phyloP scores from a whole-genome alignment of 441 rosid species.

The Aleurites moluccanus region DNA sequence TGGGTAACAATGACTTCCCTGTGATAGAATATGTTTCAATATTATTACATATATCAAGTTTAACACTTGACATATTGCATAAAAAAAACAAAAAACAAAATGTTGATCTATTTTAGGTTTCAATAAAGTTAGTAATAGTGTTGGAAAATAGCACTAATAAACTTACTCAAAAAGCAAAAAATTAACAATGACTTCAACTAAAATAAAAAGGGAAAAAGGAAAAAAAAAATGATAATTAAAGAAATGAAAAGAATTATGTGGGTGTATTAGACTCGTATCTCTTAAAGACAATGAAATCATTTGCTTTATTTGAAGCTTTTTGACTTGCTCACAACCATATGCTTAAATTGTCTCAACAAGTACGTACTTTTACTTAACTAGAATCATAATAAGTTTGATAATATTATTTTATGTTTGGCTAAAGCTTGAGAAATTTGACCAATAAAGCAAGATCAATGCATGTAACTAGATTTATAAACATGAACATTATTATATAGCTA shows the following conservation, averaged over 20 bases:
- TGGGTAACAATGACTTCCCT: slow-evolving; percentile 85
- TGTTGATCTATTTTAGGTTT: background rate
- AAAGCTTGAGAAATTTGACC: slow-evolving; percentile 12
- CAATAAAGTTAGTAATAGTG: background rate
- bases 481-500: background rate
- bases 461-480: slow-evolving; percentile 7
- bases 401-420: background rate
- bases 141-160: background rate
- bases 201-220: background rate
- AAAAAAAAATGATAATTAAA: background rate
- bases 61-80: no score
- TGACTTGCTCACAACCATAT: slow-evolving; percentile 19
- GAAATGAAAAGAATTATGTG: background rate
- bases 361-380: background rate
- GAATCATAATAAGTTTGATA: background rate
- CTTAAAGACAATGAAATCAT: background rate
- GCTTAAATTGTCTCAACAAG: slow-evolving; percentile 4
- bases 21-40: slow-evolving; percentile 2
- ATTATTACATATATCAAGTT: no score
- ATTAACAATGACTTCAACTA: background rate
- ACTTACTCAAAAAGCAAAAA: background rate
- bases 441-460: slow-evolving; percentile 11
- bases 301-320: slow-evolving; percentile 22
- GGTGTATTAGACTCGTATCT: background rate
- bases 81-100: no score